These are phyloP conservation scores for Solanum hybrid DNA, from an alignment of 305 asterid species.

Conservation along the genomic window DNA sequence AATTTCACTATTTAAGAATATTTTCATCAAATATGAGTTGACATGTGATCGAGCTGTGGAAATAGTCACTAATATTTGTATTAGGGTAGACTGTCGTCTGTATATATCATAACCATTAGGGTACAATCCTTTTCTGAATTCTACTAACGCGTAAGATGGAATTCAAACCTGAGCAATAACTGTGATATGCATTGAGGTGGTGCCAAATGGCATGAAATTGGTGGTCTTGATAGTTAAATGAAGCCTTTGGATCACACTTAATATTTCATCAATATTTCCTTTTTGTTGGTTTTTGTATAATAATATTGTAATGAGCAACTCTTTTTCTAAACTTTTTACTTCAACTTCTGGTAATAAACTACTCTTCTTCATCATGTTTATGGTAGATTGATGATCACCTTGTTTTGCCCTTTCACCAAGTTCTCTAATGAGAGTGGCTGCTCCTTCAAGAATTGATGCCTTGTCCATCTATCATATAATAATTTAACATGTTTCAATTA, in stretches of 20 bases:
- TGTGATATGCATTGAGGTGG: not conserved
- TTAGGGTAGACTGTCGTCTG: not conserved
- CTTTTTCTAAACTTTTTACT: constrained; percentile 5
- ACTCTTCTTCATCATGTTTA: not conserved
- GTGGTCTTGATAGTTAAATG: constrained; percentile 2
- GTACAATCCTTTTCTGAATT: rapidly evolving
- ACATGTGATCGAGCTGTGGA: not conserved
- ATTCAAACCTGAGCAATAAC: constrained; percentile 20
- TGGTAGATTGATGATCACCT: not conserved
- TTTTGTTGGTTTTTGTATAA: constrained; percentile 1
- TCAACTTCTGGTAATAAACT: constrained; percentile 3
- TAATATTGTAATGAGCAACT: constrained; percentile 7
- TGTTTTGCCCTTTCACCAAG: constrained; percentile 14
- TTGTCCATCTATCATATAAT: constrained; percentile 15
- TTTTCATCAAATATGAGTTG: not conserved
- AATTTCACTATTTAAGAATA: not conserved
- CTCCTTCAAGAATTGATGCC: constrained; percentile 23
- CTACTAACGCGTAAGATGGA: not conserved
- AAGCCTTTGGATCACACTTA: constrained; percentile 8
- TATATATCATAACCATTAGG: not conserved
- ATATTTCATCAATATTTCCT: constrained; percentile 1
- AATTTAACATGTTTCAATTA: not conserved
- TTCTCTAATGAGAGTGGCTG: constrained; percentile 14
- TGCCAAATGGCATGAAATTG: constrained; percentile 17
- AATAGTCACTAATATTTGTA: not conserved